Conservation (phyloP, 225 moss, liverwort and hornwort genomes). For the Ulota crispa region DNA sequence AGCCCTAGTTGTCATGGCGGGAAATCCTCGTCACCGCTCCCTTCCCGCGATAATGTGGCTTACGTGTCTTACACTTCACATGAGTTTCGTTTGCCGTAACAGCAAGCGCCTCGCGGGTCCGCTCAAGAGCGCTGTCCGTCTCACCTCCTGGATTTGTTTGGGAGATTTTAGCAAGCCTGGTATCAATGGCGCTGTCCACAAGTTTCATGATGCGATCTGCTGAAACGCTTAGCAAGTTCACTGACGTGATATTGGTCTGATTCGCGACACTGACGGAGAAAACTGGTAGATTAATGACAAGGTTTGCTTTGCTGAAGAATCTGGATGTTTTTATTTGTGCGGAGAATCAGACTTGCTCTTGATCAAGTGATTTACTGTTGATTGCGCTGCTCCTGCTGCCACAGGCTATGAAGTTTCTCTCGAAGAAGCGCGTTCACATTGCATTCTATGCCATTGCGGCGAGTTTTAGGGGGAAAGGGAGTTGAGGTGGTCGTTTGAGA, state of each 20-base stretch:
- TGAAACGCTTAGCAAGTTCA: not conserved
- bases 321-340: not conserved
- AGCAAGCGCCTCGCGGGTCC: not conserved
- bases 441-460: not conserved
- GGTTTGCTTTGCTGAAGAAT: not conserved
- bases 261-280: not conserved
- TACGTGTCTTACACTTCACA: constrained; percentile 20
- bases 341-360: not conserved
- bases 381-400: constrained; percentile 5
- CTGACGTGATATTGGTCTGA: not conserved
- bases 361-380: not conserved
- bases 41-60: constrained; percentile 22
- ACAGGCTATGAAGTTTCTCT: not conserved
- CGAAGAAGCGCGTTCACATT: not conserved
- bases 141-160: not conserved
- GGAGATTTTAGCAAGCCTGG: not conserved
- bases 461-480: not conserved
- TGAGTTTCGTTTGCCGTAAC: not conserved
- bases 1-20: not conserved
- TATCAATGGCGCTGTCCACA: not conserved
- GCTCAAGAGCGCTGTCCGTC: not conserved
- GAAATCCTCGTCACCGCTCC: constrained; percentile 31
- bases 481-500: not conserved
- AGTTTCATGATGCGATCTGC: not conserved
- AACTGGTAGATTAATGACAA: not conserved